Percentiles rank a stretch among this genome's conserved stretches.
Evolutionary conservation across 495 filamentous ascomycete species (phyloP).

Genomic region (Jackrogersella minutella): DNA sequence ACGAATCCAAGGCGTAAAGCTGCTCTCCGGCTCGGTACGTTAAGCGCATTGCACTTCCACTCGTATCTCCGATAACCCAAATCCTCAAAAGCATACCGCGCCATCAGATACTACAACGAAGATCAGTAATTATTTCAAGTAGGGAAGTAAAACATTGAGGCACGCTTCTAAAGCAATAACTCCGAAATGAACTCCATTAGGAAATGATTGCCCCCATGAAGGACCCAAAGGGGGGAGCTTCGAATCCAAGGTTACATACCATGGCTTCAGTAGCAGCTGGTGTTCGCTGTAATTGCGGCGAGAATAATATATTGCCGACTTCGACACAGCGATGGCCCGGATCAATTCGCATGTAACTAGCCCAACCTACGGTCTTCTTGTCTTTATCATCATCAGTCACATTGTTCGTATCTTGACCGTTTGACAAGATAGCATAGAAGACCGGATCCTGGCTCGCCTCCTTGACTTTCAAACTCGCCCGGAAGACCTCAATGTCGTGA

Average conservation of each 20-base stretch:
- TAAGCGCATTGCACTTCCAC: slow-evolving; percentile 66
- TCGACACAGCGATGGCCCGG: slow-evolving; percentile 53
- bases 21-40: slow-evolving; percentile 56
- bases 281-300: slow-evolving; percentile 55
- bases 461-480: slow-evolving; percentile 38
- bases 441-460: slow-evolving; percentile 47
- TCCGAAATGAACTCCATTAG: too few species aligned
- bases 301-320: slow-evolving; percentile 60
- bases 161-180: background rate
- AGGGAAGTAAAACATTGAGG: background rate
- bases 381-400: background rate
- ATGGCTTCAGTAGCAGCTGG: slow-evolving; percentile 60
- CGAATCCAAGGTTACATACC: background rate
- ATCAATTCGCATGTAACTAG: slow-evolving; percentile 55
- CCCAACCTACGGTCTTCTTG: slow-evolving; percentile 51
- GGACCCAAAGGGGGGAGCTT: too few species aligned
- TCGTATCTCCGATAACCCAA: slow-evolving; percentile 63
- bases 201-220: too few species aligned
- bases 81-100: slow-evolving; percentile 55
- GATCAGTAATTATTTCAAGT: background rate
- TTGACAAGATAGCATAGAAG: slow-evolving; percentile 55
- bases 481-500: slow-evolving; percentile 45
- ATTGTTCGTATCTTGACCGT: slow-evolving; percentile 2
- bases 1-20: slow-evolving; percentile 62
- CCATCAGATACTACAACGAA: slow-evolving; percentile 51